phyloP scores from a whole-genome alignment of 768 basidiomycete species.

The Amanita pallidorosea region DNA sequence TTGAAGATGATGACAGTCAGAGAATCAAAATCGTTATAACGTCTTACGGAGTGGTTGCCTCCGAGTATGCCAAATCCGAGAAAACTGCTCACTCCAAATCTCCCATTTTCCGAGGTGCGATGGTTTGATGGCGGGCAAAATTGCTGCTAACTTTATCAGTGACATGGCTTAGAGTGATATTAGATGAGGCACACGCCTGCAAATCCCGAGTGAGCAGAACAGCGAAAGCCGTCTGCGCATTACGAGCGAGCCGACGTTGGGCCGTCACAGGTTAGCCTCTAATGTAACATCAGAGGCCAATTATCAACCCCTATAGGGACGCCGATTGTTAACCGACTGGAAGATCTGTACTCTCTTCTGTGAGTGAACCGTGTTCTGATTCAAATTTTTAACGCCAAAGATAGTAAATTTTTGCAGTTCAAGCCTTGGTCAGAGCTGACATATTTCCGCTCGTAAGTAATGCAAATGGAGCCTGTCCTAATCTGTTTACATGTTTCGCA shows the following conservation, averaged over 20 bases:
- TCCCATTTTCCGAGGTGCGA: conserved; percentile 63
- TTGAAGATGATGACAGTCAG: conserved; percentile 40
- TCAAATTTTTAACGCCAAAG: not conserved
- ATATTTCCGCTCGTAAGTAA: conserved; percentile 79
- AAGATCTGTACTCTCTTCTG: conserved; percentile 84
- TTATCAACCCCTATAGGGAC: conserved; percentile 40
- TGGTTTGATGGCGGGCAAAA: conserved; percentile 32
- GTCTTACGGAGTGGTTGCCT: conserved; percentile 85
- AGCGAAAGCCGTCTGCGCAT: conserved; percentile 79
- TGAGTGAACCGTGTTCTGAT: conserved; percentile 16
- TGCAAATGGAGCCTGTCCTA: not conserved
- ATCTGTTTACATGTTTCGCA: conserved; percentile 16
- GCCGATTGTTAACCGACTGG: conserved; percentile 89
- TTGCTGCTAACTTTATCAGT: conserved; percentile 27
- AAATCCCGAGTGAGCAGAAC: conserved; percentile 85
- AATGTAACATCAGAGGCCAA: not conserved
- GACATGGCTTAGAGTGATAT: conserved; percentile 71
- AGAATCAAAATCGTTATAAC: conserved; percentile 77
- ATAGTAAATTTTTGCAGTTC: conserved; percentile 68
- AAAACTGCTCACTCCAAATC: conserved; percentile 36
- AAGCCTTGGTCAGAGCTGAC: conserved; percentile 74
- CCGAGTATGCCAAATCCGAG: conserved; percentile 69
- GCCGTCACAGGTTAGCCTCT: conserved; percentile 61
- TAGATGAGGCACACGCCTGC: conserved; percentile 94
- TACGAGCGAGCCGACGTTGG: conserved; percentile 76